Base-by-base conservation (phyloP, 257 asterid species). In the Solanum pimpinellifolium region DNA sequence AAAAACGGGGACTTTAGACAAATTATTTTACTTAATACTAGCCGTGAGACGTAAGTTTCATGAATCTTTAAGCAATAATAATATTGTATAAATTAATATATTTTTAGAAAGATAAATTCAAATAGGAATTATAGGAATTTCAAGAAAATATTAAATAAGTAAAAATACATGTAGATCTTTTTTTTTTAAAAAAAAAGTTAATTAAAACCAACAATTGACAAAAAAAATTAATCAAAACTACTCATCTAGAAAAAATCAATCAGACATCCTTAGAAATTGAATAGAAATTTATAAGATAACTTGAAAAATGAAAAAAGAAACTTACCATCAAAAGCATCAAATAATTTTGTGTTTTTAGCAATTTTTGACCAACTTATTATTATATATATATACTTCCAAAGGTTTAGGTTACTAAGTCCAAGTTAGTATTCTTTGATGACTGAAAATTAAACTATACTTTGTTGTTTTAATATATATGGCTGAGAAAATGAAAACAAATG, bases 31-130 rank as follows among this genome's bases (percentile, higher is more conserved):
- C 1, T 31, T 25, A 3, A 66, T 25, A 25, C 16, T 0, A 66
- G 20, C 7, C 1, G 4, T 0, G 10, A 12, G 37, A 16, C 21
- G 6, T 29, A 69, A 25, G 0, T 1, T 4, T 13, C 18, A 2
- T n/a, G 18, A 12, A 52, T 52, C 62, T 52, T 52, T 6, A 52
- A 52, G 62, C 7, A 52, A 21, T 52, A 52, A 21, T 52, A 52
- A 52, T 6, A 52, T 52, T 16, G 1, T 52, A 52, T 16, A 52
- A 52, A 52, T 52, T 52, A 52, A 52, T 52, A 52, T 6, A 52
- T 52, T 41, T 39, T 41, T 41, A 41, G 11, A 41, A 41, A 8
- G 44, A 41, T 41, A 8, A 52, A 52, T 52, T 16, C 2, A 52
- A 8, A 52, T 52, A 52, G 6, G 23, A 16, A 49, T 49, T 49